phyloP scores from a whole-genome alignment of 192 early-diverging fungal species.

The Funneliformis mosseae region DNA sequence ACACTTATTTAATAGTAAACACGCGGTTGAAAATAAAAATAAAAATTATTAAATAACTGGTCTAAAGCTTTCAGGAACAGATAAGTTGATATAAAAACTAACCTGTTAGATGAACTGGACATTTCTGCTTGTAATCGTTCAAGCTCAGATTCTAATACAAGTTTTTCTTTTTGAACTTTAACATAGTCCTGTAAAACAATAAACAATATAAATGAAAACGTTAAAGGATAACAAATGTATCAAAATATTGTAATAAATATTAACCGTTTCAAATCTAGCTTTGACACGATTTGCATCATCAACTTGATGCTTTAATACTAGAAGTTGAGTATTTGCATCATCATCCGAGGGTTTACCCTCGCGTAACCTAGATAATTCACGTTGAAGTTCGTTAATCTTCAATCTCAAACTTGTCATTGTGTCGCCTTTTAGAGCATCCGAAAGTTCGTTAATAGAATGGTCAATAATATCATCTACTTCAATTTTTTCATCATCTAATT shows the following conservation, averaged over 20 bases:
- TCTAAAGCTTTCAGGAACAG: neutral
- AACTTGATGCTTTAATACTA: conserved; percentile 60
- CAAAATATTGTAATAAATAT: neutral
- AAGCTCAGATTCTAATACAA: conserved; percentile 46
- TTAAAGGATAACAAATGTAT: neutral
- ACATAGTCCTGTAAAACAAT: conserved; percentile 53
- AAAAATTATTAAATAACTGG: neutral
- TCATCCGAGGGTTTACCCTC: conserved; percentile 29
- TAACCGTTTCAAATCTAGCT: conserved; percentile 54
- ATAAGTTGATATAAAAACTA: conserved; percentile 15
- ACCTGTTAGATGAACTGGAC: conserved; percentile 36
- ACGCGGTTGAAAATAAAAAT: neutral
- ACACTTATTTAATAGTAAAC: neutral
- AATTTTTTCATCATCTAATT: conserved; percentile 40
- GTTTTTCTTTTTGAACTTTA: conserved; percentile 52
- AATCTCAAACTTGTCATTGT: conserved; percentile 46
- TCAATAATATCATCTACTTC: conserved; percentile 37
- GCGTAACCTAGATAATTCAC: conserved; percentile 51
- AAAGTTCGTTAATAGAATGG: conserved; percentile 36
- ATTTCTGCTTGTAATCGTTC: conserved; percentile 32
- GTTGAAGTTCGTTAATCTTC: conserved; percentile 63
- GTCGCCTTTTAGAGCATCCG: conserved; percentile 39
- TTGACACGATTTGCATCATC: conserved; percentile 64
- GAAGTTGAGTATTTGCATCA: conserved; percentile 36
- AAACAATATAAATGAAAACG: neutral